A percentile compares a stretch with the other conserved stretches of the same genome.
These are phyloP conservation scores for Rugosomyces carneus DNA, from an alignment of 1,284 basidiomycete species.

Conservation along the genomic window DNA sequence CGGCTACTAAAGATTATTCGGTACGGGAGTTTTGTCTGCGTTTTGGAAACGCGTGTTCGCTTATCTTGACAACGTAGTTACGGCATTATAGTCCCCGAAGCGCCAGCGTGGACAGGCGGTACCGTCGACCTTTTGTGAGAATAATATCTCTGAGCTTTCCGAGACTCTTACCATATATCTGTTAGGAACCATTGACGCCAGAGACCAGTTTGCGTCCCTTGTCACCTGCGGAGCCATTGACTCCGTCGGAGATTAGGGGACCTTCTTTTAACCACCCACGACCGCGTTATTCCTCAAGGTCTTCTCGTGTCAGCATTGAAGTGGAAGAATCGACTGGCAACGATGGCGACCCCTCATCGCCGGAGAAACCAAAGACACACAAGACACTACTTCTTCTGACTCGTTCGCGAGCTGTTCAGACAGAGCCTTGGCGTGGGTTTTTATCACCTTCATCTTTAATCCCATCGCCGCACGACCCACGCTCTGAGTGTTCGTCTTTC, in stretches of 20 bases:
- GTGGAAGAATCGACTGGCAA: slow-evolving; percentile 37
- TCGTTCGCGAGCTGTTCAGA: slow-evolving; percentile 70
- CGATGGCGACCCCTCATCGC: slow-evolving; percentile 26
- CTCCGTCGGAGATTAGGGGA: slow-evolving; percentile 36
- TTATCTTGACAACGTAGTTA: slow-evolving; percentile 8
- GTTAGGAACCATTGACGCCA: slow-evolving; percentile 59
- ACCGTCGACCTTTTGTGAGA: slow-evolving; percentile 35
- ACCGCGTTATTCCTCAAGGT: slow-evolving; percentile 26
- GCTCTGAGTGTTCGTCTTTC: slow-evolving; percentile 64
- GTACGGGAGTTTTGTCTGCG: slow-evolving; percentile 12
- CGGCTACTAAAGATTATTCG: slow-evolving; percentile 31
- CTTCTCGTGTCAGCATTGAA: slow-evolving; percentile 43
- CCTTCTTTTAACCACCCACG: slow-evolving; percentile 34
- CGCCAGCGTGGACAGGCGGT: slow-evolving; percentile 24
- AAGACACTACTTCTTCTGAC: slow-evolving; percentile 54
- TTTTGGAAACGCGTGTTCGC: background rate
- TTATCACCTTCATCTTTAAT: slow-evolving; percentile 34
- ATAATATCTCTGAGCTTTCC: background rate
- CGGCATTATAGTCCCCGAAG: slow-evolving; percentile 14
- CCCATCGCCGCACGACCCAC: slow-evolving; percentile 47
- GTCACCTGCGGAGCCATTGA: slow-evolving; percentile 48
- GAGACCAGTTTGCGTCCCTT: slow-evolving; percentile 51
- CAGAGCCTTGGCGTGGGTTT: slow-evolving; percentile 40
- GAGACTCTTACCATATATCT: background rate
- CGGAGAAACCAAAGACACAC: slow-evolving; percentile 37